phyloP scores from a whole-genome alignment of 495 filamentous ascomycete species.

The Aspergillus panamensis region DNA sequence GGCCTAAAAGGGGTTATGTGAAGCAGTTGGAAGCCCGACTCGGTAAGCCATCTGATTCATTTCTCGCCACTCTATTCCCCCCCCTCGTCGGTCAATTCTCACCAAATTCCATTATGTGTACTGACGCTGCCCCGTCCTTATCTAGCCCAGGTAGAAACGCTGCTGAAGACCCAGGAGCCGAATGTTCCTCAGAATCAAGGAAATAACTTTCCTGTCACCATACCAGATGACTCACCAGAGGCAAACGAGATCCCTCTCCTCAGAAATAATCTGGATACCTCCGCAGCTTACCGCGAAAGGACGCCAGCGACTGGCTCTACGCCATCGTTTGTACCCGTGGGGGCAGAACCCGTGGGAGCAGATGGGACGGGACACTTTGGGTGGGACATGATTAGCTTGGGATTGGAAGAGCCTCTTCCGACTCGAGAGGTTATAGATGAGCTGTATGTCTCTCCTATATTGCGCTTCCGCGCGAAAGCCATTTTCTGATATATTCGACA shows the following conservation, averaged over 20 bases:
- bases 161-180: constrained; percentile 65
- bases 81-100: not conserved
- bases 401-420: constrained; percentile 88
- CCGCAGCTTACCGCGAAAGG: constrained; percentile 25
- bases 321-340: constrained; percentile 21
- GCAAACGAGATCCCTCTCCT: constrained; percentile 30
- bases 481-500: constrained; percentile 16
- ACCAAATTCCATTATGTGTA: not conserved
- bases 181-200: constrained; percentile 21
- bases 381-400: constrained; percentile 95
- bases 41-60: constrained; percentile 47
- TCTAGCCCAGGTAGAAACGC: constrained; percentile 88
- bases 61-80: constrained; percentile 15
- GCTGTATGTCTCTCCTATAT: constrained; percentile 54
- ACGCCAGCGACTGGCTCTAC: constrained; percentile 26
- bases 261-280: constrained; percentile 20
- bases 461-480: not conserved
- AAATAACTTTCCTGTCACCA: constrained; percentile 24
- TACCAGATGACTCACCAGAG: constrained; percentile 24
- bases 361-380: constrained; percentile 47
- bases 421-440: constrained; percentile 85
- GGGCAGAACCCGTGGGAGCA: constrained; percentile 14
- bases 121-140: constrained; percentile 19
- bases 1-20: constrained; percentile 96
- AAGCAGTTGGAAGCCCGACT: constrained; percentile 94